These are phyloP conservation scores for Millerozyma acaciae DNA, from an alignment of 805 yeast genomes.

Conservation along the genomic window DNA sequence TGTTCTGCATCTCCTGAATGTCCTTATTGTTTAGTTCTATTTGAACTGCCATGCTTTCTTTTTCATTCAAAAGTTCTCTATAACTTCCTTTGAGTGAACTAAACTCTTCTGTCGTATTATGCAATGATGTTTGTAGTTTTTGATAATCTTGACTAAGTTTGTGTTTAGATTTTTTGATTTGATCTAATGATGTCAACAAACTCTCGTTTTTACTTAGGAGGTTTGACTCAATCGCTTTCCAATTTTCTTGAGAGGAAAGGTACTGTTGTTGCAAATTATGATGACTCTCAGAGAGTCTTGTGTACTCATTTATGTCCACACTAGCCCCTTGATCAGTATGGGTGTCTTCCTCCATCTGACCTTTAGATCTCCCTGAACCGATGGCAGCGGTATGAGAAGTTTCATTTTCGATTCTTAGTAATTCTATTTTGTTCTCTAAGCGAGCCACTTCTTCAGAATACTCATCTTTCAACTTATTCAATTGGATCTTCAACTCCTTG, in stretches of 20 bases:
- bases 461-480: slow-evolving; percentile 30
- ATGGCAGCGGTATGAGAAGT: slow-evolving; percentile 13
- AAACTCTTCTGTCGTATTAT: slow-evolving; percentile 10
- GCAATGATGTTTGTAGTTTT: slow-evolving; percentile 12
- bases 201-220: slow-evolving; percentile 47
- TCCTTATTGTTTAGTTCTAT: slow-evolving; percentile 20
- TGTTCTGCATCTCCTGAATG: slow-evolving; percentile 21
- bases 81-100: slow-evolving; percentile 9
- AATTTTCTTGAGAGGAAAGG: slow-evolving; percentile 70
- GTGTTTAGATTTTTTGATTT: slow-evolving; percentile 23
- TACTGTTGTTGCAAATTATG: slow-evolving; percentile 65
- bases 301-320: slow-evolving; percentile 37
- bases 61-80: slow-evolving; percentile 26
- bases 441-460: slow-evolving; percentile 47
- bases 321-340: slow-evolving; percentile 2
- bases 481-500: slow-evolving; percentile 26
- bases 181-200: slow-evolving; percentile 24
- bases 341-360: slow-evolving; percentile 2
- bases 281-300: slow-evolving; percentile 45
- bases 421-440: slow-evolving; percentile 69
- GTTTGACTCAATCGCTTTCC: slow-evolving; percentile 76
- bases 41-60: slow-evolving; percentile 15
- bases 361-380: too few relatives aligned
- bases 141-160: slow-evolving; percentile 36
- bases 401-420: slow-evolving; percentile 61